Conservation (phyloP, 2,329 filamentous ascomycete genomes). For the Decorospora gaudefroyi region DNA sequence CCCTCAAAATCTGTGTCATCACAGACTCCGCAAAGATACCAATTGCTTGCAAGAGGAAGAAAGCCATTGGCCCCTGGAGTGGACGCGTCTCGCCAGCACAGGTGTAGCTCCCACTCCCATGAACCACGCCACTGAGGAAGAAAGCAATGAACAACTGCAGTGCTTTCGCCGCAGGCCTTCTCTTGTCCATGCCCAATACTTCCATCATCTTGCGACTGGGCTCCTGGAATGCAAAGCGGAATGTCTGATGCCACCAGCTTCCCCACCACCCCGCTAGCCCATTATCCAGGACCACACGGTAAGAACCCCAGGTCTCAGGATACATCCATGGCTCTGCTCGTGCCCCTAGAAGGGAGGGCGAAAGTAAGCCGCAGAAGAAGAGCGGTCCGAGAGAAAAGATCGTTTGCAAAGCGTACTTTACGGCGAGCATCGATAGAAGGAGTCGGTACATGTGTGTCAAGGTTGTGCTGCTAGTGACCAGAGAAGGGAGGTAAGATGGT, state of each 20-base stretch:
- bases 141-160: constrained; percentile 63
- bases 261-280: constrained; percentile 85
- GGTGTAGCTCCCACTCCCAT: constrained; percentile 71
- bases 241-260: constrained; percentile 87
- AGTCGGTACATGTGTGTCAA: constrained; percentile 62
- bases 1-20: constrained; percentile 33
- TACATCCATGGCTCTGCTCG: constrained; percentile 66
- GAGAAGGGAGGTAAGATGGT: constrained; percentile 53
- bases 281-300: constrained; percentile 62
- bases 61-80: constrained; percentile 59
- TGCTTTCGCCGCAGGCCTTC: constrained; percentile 44
- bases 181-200: constrained; percentile 34
- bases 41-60: constrained; percentile 72
- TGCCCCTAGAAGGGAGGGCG: constrained; percentile 63
- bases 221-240: constrained; percentile 72
- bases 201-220: constrained; percentile 58
- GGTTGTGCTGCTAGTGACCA: constrained; percentile 48
- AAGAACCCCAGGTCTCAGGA: constrained; percentile 60
- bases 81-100: constrained; percentile 60
- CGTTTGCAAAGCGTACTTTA: constrained; percentile 65
- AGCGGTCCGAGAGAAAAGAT: constrained; percentile 66
- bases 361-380: constrained; percentile 62
- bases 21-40: constrained; percentile 65
- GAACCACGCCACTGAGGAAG: constrained; percentile 67
- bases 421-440: constrained; percentile 58